These are phyloP conservation scores for Strigomonas culicis DNA, from an alignment of 208 protist species.

Conservation along the genomic window DNA sequence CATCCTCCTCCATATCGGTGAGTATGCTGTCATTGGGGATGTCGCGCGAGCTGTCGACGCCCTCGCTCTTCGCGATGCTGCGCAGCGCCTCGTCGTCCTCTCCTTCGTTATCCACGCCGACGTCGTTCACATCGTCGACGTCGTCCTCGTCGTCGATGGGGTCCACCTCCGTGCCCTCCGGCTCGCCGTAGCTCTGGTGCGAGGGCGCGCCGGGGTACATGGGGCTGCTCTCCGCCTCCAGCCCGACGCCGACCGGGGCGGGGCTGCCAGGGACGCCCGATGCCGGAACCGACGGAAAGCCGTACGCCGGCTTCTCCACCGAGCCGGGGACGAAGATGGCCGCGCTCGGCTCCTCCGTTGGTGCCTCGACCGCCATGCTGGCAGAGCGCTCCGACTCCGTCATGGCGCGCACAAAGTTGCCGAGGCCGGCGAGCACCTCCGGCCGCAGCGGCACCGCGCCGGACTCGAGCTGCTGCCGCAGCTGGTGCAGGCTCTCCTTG, in stretches of 20 bases:
- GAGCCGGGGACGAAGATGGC: background rate
- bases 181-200: constrained; percentile 9
- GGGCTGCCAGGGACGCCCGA: background rate
- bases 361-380: constrained; percentile 38
- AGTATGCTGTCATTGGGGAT: constrained; percentile 40
- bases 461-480: constrained; percentile 54
- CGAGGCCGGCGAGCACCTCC: constrained; percentile 40
- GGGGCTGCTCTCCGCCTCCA: background rate
- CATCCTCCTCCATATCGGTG: constrained; percentile 29
- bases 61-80: constrained; percentile 13
- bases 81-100: background rate
- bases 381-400: constrained; percentile 20
- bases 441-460: constrained; percentile 49
- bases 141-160: constrained; percentile 11
- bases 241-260: background rate
- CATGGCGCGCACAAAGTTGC: constrained; percentile 36
- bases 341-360: constrained; percentile 22
- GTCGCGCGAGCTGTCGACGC: constrained; percentile 24
- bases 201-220: background rate
- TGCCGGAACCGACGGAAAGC: background rate
- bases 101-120: constrained; percentile 16
- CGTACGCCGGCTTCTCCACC: background rate
- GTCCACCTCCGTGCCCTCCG: constrained; percentile 4
- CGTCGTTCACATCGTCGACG: constrained; percentile 21
- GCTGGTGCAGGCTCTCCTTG: constrained; percentile 45